These are phyloP conservation scores for Psidium guajava DNA, from an alignment of 345 rosid species.

Conservation along the genomic window DNA sequence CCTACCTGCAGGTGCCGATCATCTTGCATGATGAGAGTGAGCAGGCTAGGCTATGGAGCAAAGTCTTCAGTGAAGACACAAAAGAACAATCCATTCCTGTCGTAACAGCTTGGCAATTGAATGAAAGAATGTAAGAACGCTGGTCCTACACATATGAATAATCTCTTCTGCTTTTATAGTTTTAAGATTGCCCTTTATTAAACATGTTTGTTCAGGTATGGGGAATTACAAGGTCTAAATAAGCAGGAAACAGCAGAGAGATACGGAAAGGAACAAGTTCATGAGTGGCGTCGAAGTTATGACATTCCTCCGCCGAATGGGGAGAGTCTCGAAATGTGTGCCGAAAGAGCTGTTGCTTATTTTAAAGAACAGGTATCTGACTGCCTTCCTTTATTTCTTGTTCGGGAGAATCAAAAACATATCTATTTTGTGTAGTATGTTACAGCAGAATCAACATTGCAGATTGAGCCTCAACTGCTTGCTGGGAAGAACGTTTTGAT, in stretches of 20 bases:
- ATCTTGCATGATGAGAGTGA: constrained; percentile 68
- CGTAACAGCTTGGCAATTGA: constrained; percentile 82
- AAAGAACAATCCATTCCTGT: constrained; percentile 77
- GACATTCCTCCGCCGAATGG: constrained; percentile 95
- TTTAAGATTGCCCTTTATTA: neutral
- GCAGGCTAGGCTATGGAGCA: constrained; percentile 76
- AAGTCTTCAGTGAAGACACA: constrained; percentile 83
- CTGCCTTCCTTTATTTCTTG: neutral
- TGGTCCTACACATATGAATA: neutral
- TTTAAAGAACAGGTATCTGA: constrained; percentile 35
- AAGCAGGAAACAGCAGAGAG: constrained; percentile 92
- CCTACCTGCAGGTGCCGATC: constrained; percentile 65
- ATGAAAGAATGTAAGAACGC: constrained; percentile 79
- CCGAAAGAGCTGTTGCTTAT: constrained; percentile 82
- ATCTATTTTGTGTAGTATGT: neutral
- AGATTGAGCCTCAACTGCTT: constrained; percentile 84
- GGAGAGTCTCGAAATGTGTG: constrained; percentile 99
- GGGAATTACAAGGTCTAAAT: constrained; percentile 93
- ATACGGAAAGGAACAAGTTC: constrained; percentile 87
- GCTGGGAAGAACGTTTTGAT: constrained; percentile 82
- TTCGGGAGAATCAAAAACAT: neutral
- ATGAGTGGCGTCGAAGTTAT: constrained; percentile 96
- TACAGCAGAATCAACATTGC: neutral
- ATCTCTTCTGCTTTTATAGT: neutral
- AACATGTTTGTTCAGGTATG: constrained; percentile 47